Base-by-base conservation (phyloP, 495 filamentous ascomycete genomes). In the Trichodelitschia bisporula region DNA sequence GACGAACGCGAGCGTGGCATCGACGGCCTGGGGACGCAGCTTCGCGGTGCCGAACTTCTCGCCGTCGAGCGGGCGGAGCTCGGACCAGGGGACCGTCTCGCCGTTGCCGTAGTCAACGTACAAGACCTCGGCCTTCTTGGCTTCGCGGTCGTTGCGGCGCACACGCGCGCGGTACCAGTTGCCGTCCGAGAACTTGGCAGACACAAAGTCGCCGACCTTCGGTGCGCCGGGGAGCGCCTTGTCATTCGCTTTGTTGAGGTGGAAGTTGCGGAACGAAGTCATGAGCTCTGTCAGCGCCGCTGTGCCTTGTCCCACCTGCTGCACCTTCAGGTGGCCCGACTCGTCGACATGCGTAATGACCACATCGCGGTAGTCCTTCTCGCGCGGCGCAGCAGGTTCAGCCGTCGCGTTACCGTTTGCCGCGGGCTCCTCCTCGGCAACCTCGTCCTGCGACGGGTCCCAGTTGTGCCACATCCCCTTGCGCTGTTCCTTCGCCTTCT, bases 61-160 rank as follows among this genome's bases (percentile, higher is more conserved):
- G 10, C 6, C 8, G 42, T 77, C 68, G 18, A 95, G 61, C 17
- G 83, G 65, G 15, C 86, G 72, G 15, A 99, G 68, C 27, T 58
- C 56, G 6, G 67, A 66, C 78, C 80, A 95, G 2, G 80, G 69
- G 20, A 84, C 55, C 42, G 66, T 65, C 55, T 95, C 89, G 14
- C 66, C 70, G 60, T 99, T 95, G 36, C 89, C 89, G 49, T 84
- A 99, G 53, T 99, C 89, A 38, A 95, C 67, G 55, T 92, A 99
- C 10, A 83, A 49, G 3, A 99, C 69, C 51, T 95, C 83, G 8
- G 80, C 74, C 37, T 72, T 66, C 57, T 89, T 73, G 38, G 70
- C 70, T 20, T 77, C 63, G 36, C 86, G 80, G 50, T 99, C 86
- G 51, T 91, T 90, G 39, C 84, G 72, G 19, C 80, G 71, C 27